Conservation (phyloP, 805 yeast genomes). For the Lachancea kluyveri region DNA sequence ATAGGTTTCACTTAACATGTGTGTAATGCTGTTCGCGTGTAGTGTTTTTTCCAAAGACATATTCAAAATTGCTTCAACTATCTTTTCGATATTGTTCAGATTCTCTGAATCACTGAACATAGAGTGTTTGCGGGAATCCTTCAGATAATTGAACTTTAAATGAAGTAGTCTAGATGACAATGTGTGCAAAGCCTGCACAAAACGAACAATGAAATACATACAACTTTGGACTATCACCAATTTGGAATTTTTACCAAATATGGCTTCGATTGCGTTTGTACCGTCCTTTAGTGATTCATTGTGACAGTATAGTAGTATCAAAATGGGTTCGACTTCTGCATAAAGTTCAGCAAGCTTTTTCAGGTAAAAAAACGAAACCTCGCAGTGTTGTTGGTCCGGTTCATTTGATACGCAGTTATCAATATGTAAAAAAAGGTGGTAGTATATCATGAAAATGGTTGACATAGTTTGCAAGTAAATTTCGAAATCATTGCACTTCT, state of each 20-base stretch:
- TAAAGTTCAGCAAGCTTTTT: constrained; percentile 14
- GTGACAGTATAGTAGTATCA: constrained; percentile 8
- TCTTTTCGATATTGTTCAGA: constrained; percentile 2
- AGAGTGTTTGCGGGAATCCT: not conserved
- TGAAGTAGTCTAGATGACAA: constrained; percentile 28
- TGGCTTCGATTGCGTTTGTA: constrained; percentile 7
- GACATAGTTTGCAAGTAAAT: constrained; percentile 25
- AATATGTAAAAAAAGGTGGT: constrained; percentile 18
- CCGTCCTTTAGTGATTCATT: constrained; percentile 2
- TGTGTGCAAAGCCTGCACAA: constrained; percentile 12
- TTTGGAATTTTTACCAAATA: constrained; percentile 14
- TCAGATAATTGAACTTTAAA: constrained; percentile 19
- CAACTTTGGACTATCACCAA: constrained; percentile 13
- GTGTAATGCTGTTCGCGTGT: constrained; percentile 30
- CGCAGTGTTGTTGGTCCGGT: too few species aligned
- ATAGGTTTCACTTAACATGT: constrained; percentile 45
- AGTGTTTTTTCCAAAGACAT: constrained; percentile 26
- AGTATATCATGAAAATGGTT: constrained; percentile 20
- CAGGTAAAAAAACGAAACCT: constrained; percentile 19
- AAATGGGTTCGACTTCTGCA: constrained; percentile 16
- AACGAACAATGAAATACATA: constrained; percentile 12
- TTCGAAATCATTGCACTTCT: constrained; percentile 23
- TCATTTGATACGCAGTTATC: constrained; percentile 10
- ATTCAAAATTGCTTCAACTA: constrained; percentile 15
- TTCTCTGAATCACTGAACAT: not conserved